Base-by-base conservation (phyloP, 495 filamentous ascomycete genomes). In the Rostrohypoxylon terebratum region DNA sequence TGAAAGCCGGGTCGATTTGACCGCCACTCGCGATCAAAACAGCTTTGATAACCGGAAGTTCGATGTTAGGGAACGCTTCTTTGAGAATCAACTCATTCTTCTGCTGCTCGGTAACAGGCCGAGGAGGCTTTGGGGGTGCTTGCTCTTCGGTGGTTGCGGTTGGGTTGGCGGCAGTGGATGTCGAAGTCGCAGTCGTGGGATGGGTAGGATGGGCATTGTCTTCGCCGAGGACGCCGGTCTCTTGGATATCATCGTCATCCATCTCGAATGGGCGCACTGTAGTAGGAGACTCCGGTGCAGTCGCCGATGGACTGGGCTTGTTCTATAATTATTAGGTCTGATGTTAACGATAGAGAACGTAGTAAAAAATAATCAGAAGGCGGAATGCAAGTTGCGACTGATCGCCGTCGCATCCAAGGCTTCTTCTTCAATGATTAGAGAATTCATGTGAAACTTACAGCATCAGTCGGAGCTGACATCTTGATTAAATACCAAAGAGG, bases 1-100 rank as follows among this genome's bases (percentile, higher is more conserved):
- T 96, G 83, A 98, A 98, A 42, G 96, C 96, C 11, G 94, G 92
- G 77, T 99, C 96, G 47, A 99, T 89, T 72, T 90, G 88, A 47
- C 93, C 96, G 69, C 90, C 87, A 78, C 95, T 97, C 8, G 96
- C 96, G 11, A 84, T 82, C 63, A 99, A 82, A 8, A 99, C 92
- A 14, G 96, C 96, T 80, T 91, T 96, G 75, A 98, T 87, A 18
- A 99, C 94, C 21, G 87, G 76, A 11, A 83, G 78, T 57, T 99
- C 96, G 70, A 98, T 90, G 59, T 82, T 84, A 1, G 96, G 96
- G 77, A 99, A 99, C 0, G 95, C 96, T 79, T 99, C 96, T 75
- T 92, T 93, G 34, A 99, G 87, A 21, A 93, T 98, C 72, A 89
- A 90, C 79, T 95, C 91, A 21, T 93, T 93, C 81, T 95, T 89